Evolutionary conservation across 2,329 filamentous ascomycete genomes (phyloP).

Genomic region (Neonectria hederae): DNA sequence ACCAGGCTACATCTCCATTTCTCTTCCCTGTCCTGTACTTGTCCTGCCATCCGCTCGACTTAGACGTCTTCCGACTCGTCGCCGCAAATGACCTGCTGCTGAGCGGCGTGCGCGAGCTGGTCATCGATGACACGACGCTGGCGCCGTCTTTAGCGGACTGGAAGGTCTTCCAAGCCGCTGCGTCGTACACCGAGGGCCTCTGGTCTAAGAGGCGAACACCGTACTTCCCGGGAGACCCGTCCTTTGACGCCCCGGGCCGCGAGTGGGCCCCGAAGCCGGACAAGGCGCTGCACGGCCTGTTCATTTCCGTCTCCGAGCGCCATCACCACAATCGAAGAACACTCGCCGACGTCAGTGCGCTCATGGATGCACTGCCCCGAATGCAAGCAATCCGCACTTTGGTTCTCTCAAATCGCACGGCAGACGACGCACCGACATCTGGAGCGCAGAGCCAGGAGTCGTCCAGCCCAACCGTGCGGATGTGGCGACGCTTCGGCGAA

Average conservation of each 20-base stretch:
- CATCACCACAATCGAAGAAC: background rate
- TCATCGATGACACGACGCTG: constrained; percentile 28
- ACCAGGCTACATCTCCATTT: background rate
- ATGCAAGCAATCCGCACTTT: background rate
- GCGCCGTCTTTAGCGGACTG: background rate
- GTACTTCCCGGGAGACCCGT: background rate
- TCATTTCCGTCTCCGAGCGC: background rate
- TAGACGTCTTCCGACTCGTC: constrained; percentile 10
- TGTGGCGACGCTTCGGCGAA: background rate
- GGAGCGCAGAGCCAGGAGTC: constrained; percentile 11
- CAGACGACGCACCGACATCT: background rate
- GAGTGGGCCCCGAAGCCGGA: background rate
- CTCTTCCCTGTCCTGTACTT: constrained; percentile 13
- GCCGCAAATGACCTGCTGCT: constrained; percentile 5
- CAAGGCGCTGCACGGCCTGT: background rate
- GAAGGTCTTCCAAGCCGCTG: background rate
- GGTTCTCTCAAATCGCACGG: constrained; percentile 7
- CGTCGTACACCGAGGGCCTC: background rate
- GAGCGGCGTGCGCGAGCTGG: constrained; percentile 4
- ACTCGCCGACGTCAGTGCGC: background rate
- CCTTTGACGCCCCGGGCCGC: background rate
- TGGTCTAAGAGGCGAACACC: background rate
- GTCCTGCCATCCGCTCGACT: constrained; percentile 23
- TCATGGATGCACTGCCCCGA: background rate
- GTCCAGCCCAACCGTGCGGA: constrained; percentile 3